A percentile compares a stretch with the other conserved stretches of the same genome.
Conservation (phyloP, 192 early-diverging fungal species). For the Cladochytrium replicatum region DNA sequence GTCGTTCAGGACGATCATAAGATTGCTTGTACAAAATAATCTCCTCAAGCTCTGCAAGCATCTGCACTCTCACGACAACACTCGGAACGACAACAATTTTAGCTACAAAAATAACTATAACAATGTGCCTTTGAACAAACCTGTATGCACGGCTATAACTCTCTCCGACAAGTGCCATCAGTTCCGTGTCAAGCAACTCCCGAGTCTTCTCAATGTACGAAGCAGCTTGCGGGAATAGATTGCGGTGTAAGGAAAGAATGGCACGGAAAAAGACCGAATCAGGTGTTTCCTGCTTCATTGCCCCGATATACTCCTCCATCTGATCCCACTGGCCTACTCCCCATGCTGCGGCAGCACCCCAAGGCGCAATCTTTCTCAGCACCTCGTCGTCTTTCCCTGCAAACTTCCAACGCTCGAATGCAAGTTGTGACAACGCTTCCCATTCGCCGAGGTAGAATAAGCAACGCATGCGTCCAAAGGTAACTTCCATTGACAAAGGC, state of each 20-base stretch:
- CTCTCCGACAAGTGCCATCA: conserved; percentile 67
- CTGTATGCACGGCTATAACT: conserved; percentile 73
- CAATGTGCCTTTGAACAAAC: conserved; percentile 45
- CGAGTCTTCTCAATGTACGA: conserved; percentile 61
- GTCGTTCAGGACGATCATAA: conserved; percentile 58
- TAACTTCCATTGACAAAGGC: conserved; percentile 34
- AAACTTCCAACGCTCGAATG: conserved; percentile 59
- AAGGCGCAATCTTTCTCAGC: conserved; percentile 16
- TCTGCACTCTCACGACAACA: conserved; percentile 57
- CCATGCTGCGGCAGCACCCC: conserved; percentile 78
- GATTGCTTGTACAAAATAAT: conserved; percentile 69
- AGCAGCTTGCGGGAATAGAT: conserved; percentile 51
- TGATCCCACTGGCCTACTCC: conserved; percentile 62
- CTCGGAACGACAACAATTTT: conserved; percentile 23
- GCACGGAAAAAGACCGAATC: conserved; percentile 66
- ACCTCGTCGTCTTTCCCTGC: conserved; percentile 33
- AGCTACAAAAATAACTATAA: conserved; percentile 40
- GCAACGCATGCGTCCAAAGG: conserved; percentile 65
- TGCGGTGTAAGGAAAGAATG: conserved; percentile 61
- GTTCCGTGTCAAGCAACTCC: conserved; percentile 58
- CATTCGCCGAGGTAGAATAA: conserved; percentile 74
- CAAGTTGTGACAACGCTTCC: conserved; percentile 61
- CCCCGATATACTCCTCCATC: conserved; percentile 70
- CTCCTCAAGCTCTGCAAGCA: conserved; percentile 81
- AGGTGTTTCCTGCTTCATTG: conserved; percentile 50